These are phyloP conservation scores for Zygotorulaspora florentina DNA, from an alignment of 805 yeast species.

Conservation along the genomic window DNA sequence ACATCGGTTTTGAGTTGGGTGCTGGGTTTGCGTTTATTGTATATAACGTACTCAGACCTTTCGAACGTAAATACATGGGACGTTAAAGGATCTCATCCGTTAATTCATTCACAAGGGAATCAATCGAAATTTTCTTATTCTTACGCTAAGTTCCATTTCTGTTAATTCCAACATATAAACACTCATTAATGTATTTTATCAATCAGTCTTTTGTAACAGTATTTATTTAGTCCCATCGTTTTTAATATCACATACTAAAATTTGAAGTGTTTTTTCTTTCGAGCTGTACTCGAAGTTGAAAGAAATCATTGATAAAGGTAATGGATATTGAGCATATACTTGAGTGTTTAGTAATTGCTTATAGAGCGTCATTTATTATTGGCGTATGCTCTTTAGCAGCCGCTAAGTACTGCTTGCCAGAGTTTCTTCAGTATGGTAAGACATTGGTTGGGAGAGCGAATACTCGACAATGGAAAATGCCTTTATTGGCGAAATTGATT, in stretches of 20 bases:
- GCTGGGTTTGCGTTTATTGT: conserved; percentile 62
- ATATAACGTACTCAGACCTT: conserved; percentile 55
- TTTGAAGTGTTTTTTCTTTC: background rate
- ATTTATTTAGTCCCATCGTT: too few relatives aligned
- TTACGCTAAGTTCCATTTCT: too few relatives aligned
- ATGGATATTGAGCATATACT: background rate
- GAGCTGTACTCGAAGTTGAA: too few relatives aligned
- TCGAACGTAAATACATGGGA: conserved; percentile 65
- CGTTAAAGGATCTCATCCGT: conserved; percentile 25
- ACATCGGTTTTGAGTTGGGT: conserved; percentile 80
- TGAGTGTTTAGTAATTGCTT: conserved; percentile 1
- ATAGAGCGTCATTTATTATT: conserved; percentile 13
- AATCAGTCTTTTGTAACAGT: too few relatives aligned
- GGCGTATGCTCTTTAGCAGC: conserved; percentile 30
- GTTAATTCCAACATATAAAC: too few relatives aligned
- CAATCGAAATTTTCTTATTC: too few relatives aligned
- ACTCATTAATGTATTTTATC: too few relatives aligned
- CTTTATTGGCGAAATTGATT: conserved; percentile 14
- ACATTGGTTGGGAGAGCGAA: conserved; percentile 27
- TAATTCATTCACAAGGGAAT: background rate
- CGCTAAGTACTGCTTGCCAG: conserved; percentile 35
- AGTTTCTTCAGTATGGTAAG: conserved; percentile 45
- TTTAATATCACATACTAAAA: too few relatives aligned
- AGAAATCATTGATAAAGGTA: background rate
- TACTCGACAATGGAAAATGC: background rate